phyloP scores from a whole-genome alignment of 148 eudicot species.

The Tetragonia tetragonoides region DNA sequence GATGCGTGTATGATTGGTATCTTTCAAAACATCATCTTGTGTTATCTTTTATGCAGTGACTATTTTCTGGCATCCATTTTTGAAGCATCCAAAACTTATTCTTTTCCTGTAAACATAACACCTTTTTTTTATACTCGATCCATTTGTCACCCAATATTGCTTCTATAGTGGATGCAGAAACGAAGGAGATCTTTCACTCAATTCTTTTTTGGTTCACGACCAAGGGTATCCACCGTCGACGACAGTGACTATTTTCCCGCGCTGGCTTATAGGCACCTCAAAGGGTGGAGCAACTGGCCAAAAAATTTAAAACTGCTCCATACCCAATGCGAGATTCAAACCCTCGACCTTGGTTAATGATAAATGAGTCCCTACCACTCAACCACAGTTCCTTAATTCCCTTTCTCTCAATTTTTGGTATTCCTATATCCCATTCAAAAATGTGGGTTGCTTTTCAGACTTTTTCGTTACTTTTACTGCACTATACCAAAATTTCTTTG shows the following conservation, averaged over 20 bases:
- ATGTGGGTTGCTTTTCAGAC: background rate
- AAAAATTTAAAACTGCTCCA: too few species aligned
- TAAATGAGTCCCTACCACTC: too few species aligned
- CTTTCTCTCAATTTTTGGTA: background rate
- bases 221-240: too few species aligned
- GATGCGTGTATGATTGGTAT: background rate
- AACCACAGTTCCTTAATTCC: too few species aligned
- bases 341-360: too few species aligned
- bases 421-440: background rate
- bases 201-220: too few species aligned
- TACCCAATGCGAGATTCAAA: too few species aligned
- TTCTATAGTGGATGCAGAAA: background rate
- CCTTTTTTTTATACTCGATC: background rate
- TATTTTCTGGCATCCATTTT: slow-evolving; percentile 9
- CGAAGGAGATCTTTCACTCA: too few species aligned
- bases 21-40: slow-evolving; percentile 9
- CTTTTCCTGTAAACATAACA: too few species aligned
- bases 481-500: background rate
- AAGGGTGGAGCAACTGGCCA: too few species aligned
- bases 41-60: background rate
- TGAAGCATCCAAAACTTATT: slow-evolving; percentile 13
- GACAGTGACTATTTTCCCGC: too few species aligned
- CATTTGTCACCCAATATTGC: background rate
- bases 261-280: too few species aligned
- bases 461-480: background rate